phyloP scores from a whole-genome alignment of 1,139 yeast species.

The Kluyveromyces marxianus region DNA sequence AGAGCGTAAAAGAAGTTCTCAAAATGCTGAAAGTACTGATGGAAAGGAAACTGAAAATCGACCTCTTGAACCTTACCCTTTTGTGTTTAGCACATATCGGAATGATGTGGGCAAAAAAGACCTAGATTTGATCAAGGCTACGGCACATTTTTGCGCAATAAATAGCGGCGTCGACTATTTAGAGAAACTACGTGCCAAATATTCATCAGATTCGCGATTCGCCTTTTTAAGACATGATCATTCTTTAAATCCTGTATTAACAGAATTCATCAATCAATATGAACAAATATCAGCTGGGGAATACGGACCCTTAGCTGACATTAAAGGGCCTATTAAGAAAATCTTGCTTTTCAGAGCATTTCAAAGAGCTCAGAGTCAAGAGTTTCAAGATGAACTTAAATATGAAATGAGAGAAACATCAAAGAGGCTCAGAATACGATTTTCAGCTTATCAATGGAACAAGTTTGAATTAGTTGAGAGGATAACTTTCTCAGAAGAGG shows the following conservation, averaged over 20 bases:
- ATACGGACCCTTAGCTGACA: slow-evolving; percentile 14
- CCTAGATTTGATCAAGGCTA: slow-evolving; percentile 57
- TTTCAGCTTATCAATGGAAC: slow-evolving; percentile 83
- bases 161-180: slow-evolving; percentile 42
- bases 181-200: slow-evolving; percentile 35
- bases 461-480: slow-evolving; percentile 68
- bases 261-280: slow-evolving; percentile 51
- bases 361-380: slow-evolving; percentile 49
- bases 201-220: slow-evolving; percentile 46
- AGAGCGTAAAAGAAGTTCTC: not conserved
- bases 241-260: slow-evolving; percentile 51
- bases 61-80: slow-evolving; percentile 33
- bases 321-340: slow-evolving; percentile 25
- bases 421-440: slow-evolving; percentile 42
- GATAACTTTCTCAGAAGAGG: slow-evolving; percentile 59
- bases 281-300: slow-evolving; percentile 17
- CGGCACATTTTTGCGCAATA: slow-evolving; percentile 60
- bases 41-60: slow-evolving; percentile 3
- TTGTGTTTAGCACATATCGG: slow-evolving; percentile 41
- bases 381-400: slow-evolving; percentile 34
- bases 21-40: not conserved
- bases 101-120: slow-evolving; percentile 60
- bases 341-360: slow-evolving; percentile 44
- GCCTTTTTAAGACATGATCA: slow-evolving; percentile 60
- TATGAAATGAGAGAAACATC: slow-evolving; percentile 29